Base-by-base conservation (phyloP, 441 rosid species). In the Pelargonium fulgidum region DNA sequence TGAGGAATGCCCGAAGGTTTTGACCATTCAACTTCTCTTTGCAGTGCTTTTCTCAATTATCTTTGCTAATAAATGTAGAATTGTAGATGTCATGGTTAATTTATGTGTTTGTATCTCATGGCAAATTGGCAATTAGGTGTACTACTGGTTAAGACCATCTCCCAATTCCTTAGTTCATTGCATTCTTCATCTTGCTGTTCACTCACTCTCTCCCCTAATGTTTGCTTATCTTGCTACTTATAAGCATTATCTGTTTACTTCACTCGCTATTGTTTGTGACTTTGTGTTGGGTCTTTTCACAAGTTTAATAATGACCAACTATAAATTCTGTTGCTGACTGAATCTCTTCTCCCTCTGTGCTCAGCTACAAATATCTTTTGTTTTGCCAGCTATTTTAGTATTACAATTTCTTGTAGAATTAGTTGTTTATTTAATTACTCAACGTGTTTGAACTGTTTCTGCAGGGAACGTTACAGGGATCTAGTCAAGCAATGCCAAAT, bases 1-100 rank as follows among this genome's bases (percentile, higher is more conserved):
- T 89, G 78, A 89, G 96, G 79, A 75, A 75, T 67, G 91, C 94
- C 6, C 79, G 98, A 73, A 93, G 98, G 98, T 90, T 66, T 73
- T 67, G 73, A 47, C 62, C 33, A 71, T 70, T 72, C 71, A 8
- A 17, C 26, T 73, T 66, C 70, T 41, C 59, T 52, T 68, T 63
- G 59, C 62, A 67, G 5, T 62, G 68, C 64, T 65, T 56, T 41
- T 48, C 48, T 52, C 58, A 26, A 50, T 70, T 44, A 59, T 66
- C 11, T 66, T n/a, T 66, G 65, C 73, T 66, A 65, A 68, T 62
- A 68, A 13, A 47, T n/a, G n/a, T n/a, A n/a, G n/a, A n/a, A n/a
- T n/a, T 63, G 16, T 7, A 26, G 12, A 29, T 29, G 33, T 22
- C 64, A 6, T 19, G 62, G 12, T 56, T 56, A 17, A 56, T 56